Evolutionary conservation across 768 basidiomycete genomes (phyloP).

Genomic region (Clitopilus hobsonii): DNA sequence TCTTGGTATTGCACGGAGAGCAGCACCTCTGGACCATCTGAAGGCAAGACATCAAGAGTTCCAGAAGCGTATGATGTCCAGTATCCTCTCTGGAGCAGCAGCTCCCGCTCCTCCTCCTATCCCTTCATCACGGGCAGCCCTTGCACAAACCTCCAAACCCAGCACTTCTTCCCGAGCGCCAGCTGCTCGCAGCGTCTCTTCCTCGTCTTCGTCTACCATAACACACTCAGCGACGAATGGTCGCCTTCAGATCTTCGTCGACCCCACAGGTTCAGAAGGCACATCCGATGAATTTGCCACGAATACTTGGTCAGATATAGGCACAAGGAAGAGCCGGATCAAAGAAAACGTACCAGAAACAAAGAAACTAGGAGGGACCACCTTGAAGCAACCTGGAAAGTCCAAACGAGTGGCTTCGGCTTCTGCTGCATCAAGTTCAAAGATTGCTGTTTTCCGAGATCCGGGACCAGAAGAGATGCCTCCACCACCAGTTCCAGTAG

Average conservation of each 20-base stretch:
- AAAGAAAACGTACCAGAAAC: slow-evolving; percentile 77
- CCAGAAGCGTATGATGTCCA: slow-evolving; percentile 85
- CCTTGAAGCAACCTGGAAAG: slow-evolving; percentile 56
- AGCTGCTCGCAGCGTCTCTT: slow-evolving; percentile 15
- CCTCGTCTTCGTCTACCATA: slow-evolving; percentile 19
- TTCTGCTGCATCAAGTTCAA: slow-evolving; percentile 38
- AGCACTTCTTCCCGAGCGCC: slow-evolving; percentile 24
- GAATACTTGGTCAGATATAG: slow-evolving; percentile 66
- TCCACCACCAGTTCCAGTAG: slow-evolving; percentile 30
- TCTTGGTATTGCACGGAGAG: slow-evolving; percentile 85
- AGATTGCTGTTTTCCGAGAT: slow-evolving; percentile 65
- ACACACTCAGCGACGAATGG: slow-evolving; percentile 47
- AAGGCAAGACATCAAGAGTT: slow-evolving; percentile 79
- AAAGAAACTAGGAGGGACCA: slow-evolving; percentile 64
- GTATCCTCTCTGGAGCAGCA: slow-evolving; percentile 17
- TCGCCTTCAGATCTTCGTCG: slow-evolving; percentile 63
- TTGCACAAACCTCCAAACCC: slow-evolving; percentile 32
- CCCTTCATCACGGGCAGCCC: slow-evolving; percentile 25
- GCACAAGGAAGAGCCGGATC: slow-evolving; percentile 70
- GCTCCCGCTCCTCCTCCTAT: slow-evolving; percentile 23
- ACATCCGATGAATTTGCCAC: slow-evolving; percentile 34
- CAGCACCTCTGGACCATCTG: slow-evolving; percentile 75
- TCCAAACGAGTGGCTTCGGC: slow-evolving; percentile 43
- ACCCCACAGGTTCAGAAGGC: slow-evolving; percentile 52
- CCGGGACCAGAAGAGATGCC: slow-evolving; percentile 44